Evolutionary conservation across 768 basidiomycete genomes (phyloP).

Genomic region (Butyriboletus loyo): DNA sequence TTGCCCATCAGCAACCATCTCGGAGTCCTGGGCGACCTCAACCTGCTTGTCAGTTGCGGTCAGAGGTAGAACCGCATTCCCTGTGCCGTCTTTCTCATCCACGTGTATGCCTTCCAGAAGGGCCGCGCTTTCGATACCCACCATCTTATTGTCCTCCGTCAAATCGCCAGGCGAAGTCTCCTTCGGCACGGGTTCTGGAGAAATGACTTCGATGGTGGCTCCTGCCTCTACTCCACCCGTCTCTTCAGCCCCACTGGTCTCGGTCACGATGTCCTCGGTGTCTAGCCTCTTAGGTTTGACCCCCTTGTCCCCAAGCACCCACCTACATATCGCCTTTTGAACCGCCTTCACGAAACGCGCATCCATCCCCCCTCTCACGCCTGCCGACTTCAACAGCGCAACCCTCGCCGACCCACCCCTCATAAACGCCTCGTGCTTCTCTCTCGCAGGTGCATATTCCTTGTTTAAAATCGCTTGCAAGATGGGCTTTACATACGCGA

Average conservation of each 20-base stretch:
- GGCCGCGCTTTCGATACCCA: conserved; percentile 12
- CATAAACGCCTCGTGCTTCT: conserved; percentile 53
- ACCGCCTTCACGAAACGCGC: conserved; percentile 38
- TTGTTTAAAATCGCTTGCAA: conserved; percentile 57
- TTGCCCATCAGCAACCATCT: conserved; percentile 17
- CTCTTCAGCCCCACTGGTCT: background rate
- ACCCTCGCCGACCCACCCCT: conserved; percentile 51
- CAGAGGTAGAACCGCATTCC: background rate
- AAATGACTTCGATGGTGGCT: background rate
- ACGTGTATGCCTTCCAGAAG: background rate
- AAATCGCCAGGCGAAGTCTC: background rate
- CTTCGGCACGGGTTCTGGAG: background rate
- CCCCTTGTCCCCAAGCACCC: conserved; percentile 24
- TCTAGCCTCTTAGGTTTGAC: conserved; percentile 11
- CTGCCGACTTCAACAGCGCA: conserved; percentile 29
- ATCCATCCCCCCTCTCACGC: conserved; percentile 37
- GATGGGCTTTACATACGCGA: conserved; percentile 64
- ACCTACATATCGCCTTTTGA: conserved; percentile 27
- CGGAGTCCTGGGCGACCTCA: background rate
- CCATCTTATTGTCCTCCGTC: conserved; percentile 15
- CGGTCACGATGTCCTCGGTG: background rate
- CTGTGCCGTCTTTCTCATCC: background rate
- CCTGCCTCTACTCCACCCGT: background rate
- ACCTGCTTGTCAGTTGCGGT: conserved; percentile 1
- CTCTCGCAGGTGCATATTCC: conserved; percentile 49